Evolutionary conservation across 2,329 filamentous ascomycete genomes (phyloP).

Genomic region (Diaporthe vexans): DNA sequence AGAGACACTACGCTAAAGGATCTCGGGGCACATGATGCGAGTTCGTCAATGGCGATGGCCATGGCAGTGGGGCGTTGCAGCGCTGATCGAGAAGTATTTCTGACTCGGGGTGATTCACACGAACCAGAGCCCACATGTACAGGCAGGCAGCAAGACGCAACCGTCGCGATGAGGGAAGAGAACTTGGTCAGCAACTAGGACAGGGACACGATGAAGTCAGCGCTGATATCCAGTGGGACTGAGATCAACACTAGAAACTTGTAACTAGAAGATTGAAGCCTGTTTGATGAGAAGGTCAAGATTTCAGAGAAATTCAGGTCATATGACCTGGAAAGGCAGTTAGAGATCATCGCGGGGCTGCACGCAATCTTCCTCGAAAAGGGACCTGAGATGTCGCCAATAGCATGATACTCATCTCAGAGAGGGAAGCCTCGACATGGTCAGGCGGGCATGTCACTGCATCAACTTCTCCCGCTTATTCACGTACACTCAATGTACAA

Average conservation of each 20-base stretch:
- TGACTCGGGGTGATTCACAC: no score
- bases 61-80: no score
- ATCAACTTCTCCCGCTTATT: no score
- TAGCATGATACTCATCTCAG: no score
- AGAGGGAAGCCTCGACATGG: no score
- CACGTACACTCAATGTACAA: no score
- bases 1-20: no score
- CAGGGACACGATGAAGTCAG: constrained; percentile 8
- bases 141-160: constrained; percentile 1
- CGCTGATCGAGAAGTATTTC: no score
- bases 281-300: constrained; percentile 7
- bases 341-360: constrained; percentile 19
- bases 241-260: neutral
- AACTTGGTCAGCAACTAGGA: neutral
- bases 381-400: neutral
- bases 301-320: neutral
- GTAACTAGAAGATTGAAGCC: constrained; percentile 11
- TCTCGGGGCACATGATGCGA: no score
- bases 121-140: neutral
- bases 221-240: neutral
- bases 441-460: no score
- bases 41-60: no score
- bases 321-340: neutral
- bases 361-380: constrained; percentile 1
- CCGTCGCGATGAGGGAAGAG: neutral